Conservation (phyloP, 2,329 filamentous ascomycete species). For the Chaetomium strumarium region DNA sequence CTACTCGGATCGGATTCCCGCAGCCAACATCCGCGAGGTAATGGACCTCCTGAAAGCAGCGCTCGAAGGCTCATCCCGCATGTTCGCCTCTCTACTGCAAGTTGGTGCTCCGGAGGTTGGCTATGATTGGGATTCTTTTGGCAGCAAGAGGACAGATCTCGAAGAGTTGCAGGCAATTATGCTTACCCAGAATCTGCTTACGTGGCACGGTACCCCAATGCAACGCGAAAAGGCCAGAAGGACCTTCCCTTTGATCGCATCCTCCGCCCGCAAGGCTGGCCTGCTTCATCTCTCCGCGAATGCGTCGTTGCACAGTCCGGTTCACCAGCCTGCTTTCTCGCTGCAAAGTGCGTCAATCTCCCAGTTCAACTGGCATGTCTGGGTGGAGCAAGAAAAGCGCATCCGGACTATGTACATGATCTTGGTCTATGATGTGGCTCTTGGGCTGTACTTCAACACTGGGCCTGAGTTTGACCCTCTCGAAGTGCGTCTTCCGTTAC, state of each 20-base stretch:
- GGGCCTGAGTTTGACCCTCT: slow-evolving; percentile 56
- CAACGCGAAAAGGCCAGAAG: slow-evolving; percentile 60
- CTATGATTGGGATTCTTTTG: slow-evolving; percentile 34
- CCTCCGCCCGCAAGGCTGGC: slow-evolving; percentile 50
- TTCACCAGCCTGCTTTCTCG: slow-evolving; percentile 52
- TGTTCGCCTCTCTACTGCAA: slow-evolving; percentile 43
- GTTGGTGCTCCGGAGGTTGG: slow-evolving; percentile 34
- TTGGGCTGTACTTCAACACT: slow-evolving; percentile 68
- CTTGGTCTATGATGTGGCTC: slow-evolving; percentile 57
- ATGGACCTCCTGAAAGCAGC: slow-evolving; percentile 58
- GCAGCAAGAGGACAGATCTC: slow-evolving; percentile 38
- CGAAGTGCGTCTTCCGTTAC: slow-evolving; percentile 62
- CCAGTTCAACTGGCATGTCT: slow-evolving; percentile 58
- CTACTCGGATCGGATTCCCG: slow-evolving; percentile 59
- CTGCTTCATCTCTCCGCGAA: slow-evolving; percentile 49
- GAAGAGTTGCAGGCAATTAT: slow-evolving; percentile 64
- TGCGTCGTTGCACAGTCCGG: slow-evolving; percentile 47
- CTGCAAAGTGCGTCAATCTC: slow-evolving; percentile 41
- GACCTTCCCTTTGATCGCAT: slow-evolving; percentile 51
- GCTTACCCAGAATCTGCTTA: slow-evolving; percentile 55
- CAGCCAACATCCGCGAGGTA: slow-evolving; percentile 59
- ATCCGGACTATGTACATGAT: slow-evolving; percentile 60
- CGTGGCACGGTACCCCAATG: slow-evolving; percentile 63
- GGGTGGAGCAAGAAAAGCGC: slow-evolving; percentile 67
- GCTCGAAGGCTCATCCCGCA: slow-evolving; percentile 49